Conservation (phyloP, 2,329 filamentous ascomycete species). For the Phoma sp. region DNA sequence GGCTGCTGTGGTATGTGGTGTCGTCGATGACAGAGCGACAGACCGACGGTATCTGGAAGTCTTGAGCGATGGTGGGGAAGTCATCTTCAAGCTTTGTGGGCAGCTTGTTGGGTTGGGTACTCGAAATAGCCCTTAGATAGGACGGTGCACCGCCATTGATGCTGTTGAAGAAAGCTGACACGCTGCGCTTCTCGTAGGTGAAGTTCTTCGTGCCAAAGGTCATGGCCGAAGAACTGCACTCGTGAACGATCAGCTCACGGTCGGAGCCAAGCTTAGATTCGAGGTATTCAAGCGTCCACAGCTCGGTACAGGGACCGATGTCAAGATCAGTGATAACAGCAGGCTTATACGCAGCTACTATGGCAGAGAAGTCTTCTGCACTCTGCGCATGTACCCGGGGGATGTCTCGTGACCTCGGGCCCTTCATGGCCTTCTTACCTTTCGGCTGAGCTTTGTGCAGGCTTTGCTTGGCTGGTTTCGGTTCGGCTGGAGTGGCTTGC, state of each 20-base stretch:
- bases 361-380: constrained; percentile 62
- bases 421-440: constrained; percentile 14
- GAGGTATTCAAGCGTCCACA: constrained; percentile 75
- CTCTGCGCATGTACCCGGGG: constrained; percentile 60
- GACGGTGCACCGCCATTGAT: constrained; percentile 64
- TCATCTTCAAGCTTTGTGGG: constrained; percentile 74
- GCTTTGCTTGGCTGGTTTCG: background rate
- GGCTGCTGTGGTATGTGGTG: constrained; percentile 73
- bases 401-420: constrained; percentile 46
- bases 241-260: constrained; percentile 73
- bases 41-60: constrained; percentile 72
- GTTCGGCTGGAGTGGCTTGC: constrained; percentile 21
- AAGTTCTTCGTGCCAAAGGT: constrained; percentile 87
- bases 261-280: constrained; percentile 52
- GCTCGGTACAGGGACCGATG: constrained; percentile 69
- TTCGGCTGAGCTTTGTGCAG: constrained; percentile 20
- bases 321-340: constrained; percentile 69
- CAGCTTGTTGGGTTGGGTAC: constrained; percentile 68
- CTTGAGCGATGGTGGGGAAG: constrained; percentile 70
- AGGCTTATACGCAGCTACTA: constrained; percentile 66
- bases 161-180: constrained; percentile 69
- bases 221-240: constrained; percentile 70
- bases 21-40: constrained; percentile 53
- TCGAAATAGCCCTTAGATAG: constrained; percentile 81
- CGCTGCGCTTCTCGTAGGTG: constrained; percentile 70